Conservation (phyloP, 768 basidiomycete species). For the Mycena floridula region DNA sequence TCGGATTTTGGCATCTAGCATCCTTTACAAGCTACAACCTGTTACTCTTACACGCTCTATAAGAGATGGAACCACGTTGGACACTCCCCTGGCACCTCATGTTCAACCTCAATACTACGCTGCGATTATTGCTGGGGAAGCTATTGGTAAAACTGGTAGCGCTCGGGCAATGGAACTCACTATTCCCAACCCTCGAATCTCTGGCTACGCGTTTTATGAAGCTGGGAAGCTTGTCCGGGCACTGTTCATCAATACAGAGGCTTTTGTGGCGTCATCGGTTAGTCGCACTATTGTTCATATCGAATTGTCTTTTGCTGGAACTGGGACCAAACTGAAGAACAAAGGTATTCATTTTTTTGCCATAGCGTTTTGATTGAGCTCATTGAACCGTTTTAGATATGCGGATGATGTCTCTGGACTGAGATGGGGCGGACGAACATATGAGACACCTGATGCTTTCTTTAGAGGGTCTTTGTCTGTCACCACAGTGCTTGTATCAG, state of each 20-base stretch:
- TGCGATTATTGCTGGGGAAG: conserved; percentile 53
- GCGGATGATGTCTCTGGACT: conserved; percentile 44
- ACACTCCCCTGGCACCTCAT: conserved; percentile 51
- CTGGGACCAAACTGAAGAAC: conserved; percentile 14
- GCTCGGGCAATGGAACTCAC: conserved; percentile 40
- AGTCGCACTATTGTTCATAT: conserved; percentile 37
- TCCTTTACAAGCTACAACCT: conserved; percentile 59
- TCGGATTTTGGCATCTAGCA: no score
- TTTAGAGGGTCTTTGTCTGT: conserved; percentile 15
- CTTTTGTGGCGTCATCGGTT: conserved; percentile 33
- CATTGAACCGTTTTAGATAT: conserved; percentile 28
- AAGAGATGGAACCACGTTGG: conserved; percentile 44
- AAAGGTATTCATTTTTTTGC: conserved; percentile 42
- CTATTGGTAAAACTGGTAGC: conserved; percentile 40
- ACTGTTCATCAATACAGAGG: conserved; percentile 53
- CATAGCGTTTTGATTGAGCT: conserved; percentile 30
- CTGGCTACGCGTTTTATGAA: conserved; percentile 63
- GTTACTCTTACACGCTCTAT: conserved; percentile 50
- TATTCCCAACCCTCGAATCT: conserved; percentile 38
- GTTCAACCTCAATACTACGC: conserved; percentile 65
- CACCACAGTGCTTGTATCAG: conserved; percentile 9
- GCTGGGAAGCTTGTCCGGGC: conserved; percentile 34
- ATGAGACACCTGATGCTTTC: conserved; percentile 38
- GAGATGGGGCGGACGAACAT: conserved; percentile 54
- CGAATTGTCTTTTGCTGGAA: conserved; percentile 29